phyloP scores from a whole-genome alignment of 1,284 basidiomycete species.

The Thelephora terrestris region DNA sequence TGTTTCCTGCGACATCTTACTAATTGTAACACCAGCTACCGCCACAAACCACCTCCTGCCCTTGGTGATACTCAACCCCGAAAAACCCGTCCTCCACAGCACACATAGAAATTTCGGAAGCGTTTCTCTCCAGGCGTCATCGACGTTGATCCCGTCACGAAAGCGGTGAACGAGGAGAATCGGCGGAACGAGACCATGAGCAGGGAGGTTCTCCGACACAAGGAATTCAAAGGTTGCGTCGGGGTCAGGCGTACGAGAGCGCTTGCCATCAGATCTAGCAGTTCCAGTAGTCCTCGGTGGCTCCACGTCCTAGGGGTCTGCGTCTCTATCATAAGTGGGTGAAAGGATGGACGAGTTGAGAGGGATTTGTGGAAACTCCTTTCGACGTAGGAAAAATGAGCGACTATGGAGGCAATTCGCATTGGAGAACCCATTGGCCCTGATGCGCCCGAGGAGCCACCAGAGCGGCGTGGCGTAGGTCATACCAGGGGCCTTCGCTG shows the following conservation, averaged over 20 bases:
- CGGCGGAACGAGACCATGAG: conserved; percentile 87
- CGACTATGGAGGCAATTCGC: conserved; percentile 1
- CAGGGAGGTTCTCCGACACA: conserved; percentile 86
- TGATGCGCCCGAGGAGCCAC: no score
- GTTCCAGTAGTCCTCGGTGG: neutral
- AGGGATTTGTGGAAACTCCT: neutral
- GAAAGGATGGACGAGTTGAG: neutral
- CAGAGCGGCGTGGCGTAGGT: no score
- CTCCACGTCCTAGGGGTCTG: neutral
- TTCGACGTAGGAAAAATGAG: conserved; percentile 1
- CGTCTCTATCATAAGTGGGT: neutral
- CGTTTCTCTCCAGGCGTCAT: conserved; percentile 93
- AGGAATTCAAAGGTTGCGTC: conserved; percentile 83
- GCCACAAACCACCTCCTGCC: conserved; percentile 93
- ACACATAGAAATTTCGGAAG: conserved; percentile 68
- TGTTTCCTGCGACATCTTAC: neutral
- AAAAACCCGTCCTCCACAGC: conserved; percentile 56
- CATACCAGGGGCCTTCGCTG: no score
- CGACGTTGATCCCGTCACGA: conserved; percentile 48
- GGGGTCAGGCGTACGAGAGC: conserved; percentile 71
- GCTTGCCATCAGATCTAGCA: neutral
- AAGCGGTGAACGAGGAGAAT: conserved; percentile 48
- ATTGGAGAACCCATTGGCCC: no score
- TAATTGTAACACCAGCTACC: conserved; percentile 48
- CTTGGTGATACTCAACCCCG: conserved; percentile 64